phyloP scores from a whole-genome alignment of 2,329 filamentous ascomycete genomes.

The Diplodia seriata region DNA sequence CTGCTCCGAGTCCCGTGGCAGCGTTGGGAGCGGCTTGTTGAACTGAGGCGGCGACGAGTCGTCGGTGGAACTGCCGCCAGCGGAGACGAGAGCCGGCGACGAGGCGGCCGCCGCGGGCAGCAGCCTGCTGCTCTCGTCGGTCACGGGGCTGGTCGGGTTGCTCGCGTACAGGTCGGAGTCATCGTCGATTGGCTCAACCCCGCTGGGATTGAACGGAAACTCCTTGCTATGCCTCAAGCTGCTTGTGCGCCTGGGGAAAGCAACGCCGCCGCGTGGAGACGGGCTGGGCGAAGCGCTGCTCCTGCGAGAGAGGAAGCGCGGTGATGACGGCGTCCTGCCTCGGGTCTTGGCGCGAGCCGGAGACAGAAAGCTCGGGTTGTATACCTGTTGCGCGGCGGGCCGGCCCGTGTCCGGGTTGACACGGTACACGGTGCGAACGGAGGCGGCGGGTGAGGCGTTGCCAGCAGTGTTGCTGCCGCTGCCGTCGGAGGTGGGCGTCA shows the following conservation, averaged over 20 bases:
- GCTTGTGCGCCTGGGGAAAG: neutral
- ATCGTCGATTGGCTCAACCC: neutral
- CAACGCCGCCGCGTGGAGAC: neutral
- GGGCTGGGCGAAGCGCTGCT: neutral
- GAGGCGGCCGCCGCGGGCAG: neutral
- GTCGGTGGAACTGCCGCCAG: neutral
- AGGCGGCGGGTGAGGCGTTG: slow-evolving; percentile 10
- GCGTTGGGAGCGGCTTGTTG: slow-evolving; percentile 14
- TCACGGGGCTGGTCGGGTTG: neutral
- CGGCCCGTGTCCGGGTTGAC: slow-evolving; percentile 5
- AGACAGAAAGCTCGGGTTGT: neutral
- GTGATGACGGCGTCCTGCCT: no score
- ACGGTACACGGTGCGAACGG: slow-evolving; percentile 12
- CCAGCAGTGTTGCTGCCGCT: neutral
- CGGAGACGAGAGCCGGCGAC: neutral
- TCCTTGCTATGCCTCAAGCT: slow-evolving; percentile 11
- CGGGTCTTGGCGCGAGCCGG: neutral
- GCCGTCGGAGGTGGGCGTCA: slow-evolving; percentile 2
- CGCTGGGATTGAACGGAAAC: slow-evolving; percentile 3
- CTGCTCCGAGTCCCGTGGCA: neutral
- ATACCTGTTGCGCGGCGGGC: neutral
- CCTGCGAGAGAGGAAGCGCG: neutral
- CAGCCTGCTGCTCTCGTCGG: neutral
- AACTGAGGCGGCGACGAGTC: neutral
- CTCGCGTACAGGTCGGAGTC: neutral